Evolutionary conservation across 23 red algal genomes (phyloP).

Genomic region (Gracilaria vermiculophylla): DNA sequence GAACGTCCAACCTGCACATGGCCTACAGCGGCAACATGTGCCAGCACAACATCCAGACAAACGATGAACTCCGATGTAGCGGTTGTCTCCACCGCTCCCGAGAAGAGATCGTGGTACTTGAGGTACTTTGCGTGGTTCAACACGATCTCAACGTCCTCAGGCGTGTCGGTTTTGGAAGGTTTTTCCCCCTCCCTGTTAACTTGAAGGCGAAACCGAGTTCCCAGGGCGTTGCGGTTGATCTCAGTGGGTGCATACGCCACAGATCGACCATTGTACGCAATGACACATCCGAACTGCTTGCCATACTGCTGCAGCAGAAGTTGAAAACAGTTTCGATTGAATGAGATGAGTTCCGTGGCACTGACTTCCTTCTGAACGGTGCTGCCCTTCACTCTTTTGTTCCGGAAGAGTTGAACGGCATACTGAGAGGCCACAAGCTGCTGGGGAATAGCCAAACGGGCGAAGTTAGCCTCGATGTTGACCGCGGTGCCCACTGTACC

Average conservation of each 20-base stretch:
- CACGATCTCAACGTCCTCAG: slow-evolving; percentile 20
- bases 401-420: slow-evolving; percentile 19
- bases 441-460: background rate
- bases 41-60: slow-evolving; percentile 49
- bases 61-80: slow-evolving; percentile 5
- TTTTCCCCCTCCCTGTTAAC: slow-evolving; percentile 26
- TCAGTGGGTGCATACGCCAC: slow-evolving; percentile 57
- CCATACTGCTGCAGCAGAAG: background rate
- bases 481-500: slow-evolving; percentile 6
- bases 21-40: background rate
- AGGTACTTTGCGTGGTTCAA: slow-evolving; percentile 60
- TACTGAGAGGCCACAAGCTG: slow-evolving; percentile 37
- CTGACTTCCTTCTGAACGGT: slow-evolving; percentile 18
- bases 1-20: slow-evolving; percentile 67
- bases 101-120: slow-evolving; percentile 31
- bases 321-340: slow-evolving; percentile 44
- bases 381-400: background rate
- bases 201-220: background rate
- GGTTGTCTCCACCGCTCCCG: background rate
- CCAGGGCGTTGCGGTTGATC: slow-evolving; percentile 2
- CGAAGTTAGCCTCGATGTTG: slow-evolving; percentile 49
- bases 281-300: slow-evolving; percentile 3
- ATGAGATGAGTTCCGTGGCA: slow-evolving; percentile 15
- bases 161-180: background rate
- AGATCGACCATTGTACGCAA: slow-evolving; percentile 60